A percentile compares a stretch with the other conserved stretches of the same genome.
Evolutionary conservation across 805 yeast species (phyloP).

Genomic region (Candida sonorensis): DNA sequence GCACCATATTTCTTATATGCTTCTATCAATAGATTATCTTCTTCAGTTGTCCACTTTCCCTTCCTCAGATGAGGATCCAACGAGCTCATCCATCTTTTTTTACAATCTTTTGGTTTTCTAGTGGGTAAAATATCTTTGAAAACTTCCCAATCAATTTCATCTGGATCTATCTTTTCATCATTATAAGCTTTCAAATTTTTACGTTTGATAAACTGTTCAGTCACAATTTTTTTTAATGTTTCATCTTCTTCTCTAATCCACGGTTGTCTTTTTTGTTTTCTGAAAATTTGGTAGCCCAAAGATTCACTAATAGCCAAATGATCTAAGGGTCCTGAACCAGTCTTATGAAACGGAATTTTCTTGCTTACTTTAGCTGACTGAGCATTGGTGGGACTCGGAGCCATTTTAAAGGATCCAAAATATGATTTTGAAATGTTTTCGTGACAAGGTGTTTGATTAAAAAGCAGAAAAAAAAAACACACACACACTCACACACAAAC

Average conservation of each 20-base stretch:
- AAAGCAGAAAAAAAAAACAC: too few species aligned
- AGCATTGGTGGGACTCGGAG: background rate
- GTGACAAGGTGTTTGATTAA: too few species aligned
- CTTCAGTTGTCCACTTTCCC: constrained; percentile 83
- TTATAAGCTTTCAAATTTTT: constrained; percentile 13
- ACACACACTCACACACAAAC: too few species aligned
- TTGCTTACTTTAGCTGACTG: background rate
- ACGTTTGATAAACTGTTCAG: constrained; percentile 22
- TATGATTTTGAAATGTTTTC: too few species aligned
- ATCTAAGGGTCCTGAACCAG: constrained; percentile 30
- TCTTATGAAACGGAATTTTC: constrained; percentile 7
- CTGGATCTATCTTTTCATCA: constrained; percentile 28
- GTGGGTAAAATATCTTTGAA: constrained; percentile 40
- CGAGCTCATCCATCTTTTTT: constrained; percentile 83
- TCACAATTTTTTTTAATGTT: constrained; percentile 37
- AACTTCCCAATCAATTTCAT: constrained; percentile 54
- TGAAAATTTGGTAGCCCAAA: constrained; percentile 66
- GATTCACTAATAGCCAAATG: constrained; percentile 60
- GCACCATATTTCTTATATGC: constrained; percentile 70
- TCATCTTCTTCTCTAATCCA: constrained; percentile 79
- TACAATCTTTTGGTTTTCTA: constrained; percentile 73
- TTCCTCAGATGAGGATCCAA: constrained; percentile 75
- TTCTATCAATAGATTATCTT: constrained; percentile 57
- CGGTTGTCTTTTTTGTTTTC: constrained; percentile 54
- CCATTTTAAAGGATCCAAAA: too few species aligned